Conservation (phyloP, 108 stramenopile species). For the Nitzschia putrida region DNA sequence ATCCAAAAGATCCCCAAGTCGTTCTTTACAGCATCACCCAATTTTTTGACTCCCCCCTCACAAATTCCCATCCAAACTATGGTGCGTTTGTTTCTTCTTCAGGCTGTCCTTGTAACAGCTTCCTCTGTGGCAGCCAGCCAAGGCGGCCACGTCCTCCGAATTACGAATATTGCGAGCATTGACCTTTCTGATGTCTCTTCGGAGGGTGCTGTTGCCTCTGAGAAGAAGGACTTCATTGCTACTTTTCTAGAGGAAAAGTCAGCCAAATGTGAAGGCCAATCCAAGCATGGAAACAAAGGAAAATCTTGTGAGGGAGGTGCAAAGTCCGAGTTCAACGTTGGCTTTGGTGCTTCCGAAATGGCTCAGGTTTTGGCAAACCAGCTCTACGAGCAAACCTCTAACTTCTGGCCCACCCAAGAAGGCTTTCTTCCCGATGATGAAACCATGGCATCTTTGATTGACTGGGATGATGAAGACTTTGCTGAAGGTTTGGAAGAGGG, state of each 20-base stretch:
- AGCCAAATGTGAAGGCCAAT: not conserved
- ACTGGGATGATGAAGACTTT: not conserved
- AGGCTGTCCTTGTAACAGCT: no score
- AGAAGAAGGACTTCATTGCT: not conserved
- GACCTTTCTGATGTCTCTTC: not conserved
- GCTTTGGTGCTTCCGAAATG: not conserved
- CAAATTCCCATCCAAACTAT: no score
- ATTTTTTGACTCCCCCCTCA: no score
- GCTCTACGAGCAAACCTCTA: not conserved
- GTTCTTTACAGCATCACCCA: no score
- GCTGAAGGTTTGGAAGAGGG: constrained; percentile 1
- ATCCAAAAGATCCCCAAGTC: no score
- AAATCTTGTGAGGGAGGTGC: constrained; percentile 7
- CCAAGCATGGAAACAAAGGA: not conserved
- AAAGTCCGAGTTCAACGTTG: constrained; percentile 8
- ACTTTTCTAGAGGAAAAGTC: not conserved
- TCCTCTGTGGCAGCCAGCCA: no score
- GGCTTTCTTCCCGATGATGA: constrained; percentile 6
- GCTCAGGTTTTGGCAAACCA: not conserved
- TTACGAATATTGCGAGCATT: no score
- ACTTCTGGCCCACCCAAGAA: not conserved
- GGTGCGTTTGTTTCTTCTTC: no score
- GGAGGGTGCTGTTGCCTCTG: not conserved
- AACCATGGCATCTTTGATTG: not conserved
- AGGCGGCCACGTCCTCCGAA: no score